Percentiles rank a stretch among this genome's conserved stretches.
phyloP scores from a whole-genome alignment of 1,284 basidiomycete species.

The Tilletia caries region DNA sequence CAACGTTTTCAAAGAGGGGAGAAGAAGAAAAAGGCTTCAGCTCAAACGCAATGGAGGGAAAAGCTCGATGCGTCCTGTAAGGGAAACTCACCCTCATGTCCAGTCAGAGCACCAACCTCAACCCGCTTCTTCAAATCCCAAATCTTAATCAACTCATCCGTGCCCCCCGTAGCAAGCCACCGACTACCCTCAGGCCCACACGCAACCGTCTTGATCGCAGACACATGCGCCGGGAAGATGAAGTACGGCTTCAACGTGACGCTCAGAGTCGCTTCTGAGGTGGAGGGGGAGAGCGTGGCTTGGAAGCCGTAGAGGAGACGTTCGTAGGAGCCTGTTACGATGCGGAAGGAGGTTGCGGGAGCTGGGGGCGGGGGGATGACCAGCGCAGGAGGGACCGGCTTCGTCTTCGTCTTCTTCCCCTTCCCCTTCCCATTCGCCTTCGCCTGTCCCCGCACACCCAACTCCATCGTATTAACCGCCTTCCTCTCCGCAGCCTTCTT shows the following conservation, averaged over 20 bases:
- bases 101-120: slow-evolving; percentile 86
- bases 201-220: slow-evolving; percentile 77
- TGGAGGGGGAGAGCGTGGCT: slow-evolving; percentile 59
- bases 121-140: slow-evolving; percentile 88
- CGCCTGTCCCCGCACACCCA: background rate
- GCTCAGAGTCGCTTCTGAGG: slow-evolving; percentile 14
- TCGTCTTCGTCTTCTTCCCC: background rate
- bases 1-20: slow-evolving; percentile 13
- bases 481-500: slow-evolving; percentile 25
- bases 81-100: slow-evolving; percentile 73
- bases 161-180: slow-evolving; percentile 90
- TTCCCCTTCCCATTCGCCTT: background rate
- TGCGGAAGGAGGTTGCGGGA: slow-evolving; percentile 62
- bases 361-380: slow-evolving; percentile 24
- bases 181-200: slow-evolving; percentile 65
- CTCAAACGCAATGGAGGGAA: background rate
- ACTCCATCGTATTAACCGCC: background rate
- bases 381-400: slow-evolving; percentile 8
- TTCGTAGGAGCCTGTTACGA: slow-evolving; percentile 90
- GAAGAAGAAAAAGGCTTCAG: background rate
- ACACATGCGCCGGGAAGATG: slow-evolving; percentile 93
- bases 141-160: slow-evolving; percentile 94
- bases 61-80: background rate
- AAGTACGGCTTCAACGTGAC: slow-evolving; percentile 73
- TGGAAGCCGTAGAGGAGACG: slow-evolving; percentile 88